Percentiles rank a stretch among this genome's conserved stretches.
These are phyloP conservation scores for Solanum microdontum DNA, from an alignment of 257 asterid species.

Conservation along the genomic window DNA sequence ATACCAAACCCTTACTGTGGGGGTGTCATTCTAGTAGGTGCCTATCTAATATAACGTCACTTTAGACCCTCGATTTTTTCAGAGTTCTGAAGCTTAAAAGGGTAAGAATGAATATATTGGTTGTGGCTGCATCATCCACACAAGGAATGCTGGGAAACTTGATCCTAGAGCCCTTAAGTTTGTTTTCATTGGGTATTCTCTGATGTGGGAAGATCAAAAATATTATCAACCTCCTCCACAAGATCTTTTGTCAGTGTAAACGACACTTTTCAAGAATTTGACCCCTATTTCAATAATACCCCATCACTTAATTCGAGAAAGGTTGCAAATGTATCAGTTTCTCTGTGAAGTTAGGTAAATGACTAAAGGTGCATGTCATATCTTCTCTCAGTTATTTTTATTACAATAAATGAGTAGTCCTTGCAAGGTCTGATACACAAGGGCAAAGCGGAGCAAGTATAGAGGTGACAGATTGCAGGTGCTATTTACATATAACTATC, in stretches of 20 bases:
- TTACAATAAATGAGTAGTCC: neutral
- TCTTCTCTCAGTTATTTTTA: neutral
- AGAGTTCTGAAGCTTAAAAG: neutral
- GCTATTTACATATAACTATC: neutral
- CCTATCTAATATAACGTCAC: neutral
- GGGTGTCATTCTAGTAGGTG: neutral
- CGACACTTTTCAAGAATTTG: neutral
- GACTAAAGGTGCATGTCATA: neutral
- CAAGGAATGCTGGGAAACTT: neutral
- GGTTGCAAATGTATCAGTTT: neutral
- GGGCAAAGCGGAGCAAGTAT: neutral
- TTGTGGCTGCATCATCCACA: neutral
- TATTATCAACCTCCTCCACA: neutral
- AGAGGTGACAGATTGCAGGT: neutral
- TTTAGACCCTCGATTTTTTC: neutral
- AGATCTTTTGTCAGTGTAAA: neutral
- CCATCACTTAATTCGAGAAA: neutral
- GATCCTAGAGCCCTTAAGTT: neutral
- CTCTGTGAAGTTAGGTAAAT: neutral
- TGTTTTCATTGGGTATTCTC: neutral
- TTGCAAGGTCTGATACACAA: neutral
- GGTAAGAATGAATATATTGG: neutral
- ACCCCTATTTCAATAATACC: neutral
- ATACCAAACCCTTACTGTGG: neutral
- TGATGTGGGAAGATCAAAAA: neutral